Conservation (phyloP, 768 basidiomycete genomes). For the Termitomyces heimii region DNA sequence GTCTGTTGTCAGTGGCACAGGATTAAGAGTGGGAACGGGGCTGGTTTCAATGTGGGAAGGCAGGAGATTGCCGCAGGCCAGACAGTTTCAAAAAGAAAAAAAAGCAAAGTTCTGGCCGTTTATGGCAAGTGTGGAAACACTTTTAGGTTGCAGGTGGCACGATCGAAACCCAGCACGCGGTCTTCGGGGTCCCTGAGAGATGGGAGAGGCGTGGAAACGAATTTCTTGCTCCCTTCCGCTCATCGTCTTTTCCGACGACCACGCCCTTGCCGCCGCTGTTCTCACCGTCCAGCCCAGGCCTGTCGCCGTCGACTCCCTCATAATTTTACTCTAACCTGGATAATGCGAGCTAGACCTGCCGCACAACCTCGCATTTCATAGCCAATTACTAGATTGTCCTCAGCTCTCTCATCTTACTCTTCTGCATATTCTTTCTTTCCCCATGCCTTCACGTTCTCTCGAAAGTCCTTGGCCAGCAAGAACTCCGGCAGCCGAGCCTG, state of each 20-base stretch:
- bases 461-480: constrained; percentile 38
- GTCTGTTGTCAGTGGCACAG: neutral
- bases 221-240: constrained; percentile 15
- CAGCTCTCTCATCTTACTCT: constrained; percentile 18
- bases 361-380: constrained; percentile 18
- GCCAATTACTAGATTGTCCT: constrained; percentile 15
- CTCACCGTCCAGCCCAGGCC: constrained; percentile 12
- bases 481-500: constrained; percentile 23
- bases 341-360: constrained; percentile 25
- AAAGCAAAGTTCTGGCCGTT: neutral
- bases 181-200: constrained; percentile 18
- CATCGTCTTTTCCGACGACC: constrained; percentile 17
- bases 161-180: constrained; percentile 3
- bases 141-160: neutral
- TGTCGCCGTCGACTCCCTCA: neutral
- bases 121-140: neutral
- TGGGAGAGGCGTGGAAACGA: constrained; percentile 14
- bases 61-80: neutral
- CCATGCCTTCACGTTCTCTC: constrained; percentile 31
- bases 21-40: neutral
- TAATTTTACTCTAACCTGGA: constrained; percentile 17
- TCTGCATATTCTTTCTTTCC: constrained; percentile 1
- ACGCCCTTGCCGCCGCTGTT: constrained; percentile 13
- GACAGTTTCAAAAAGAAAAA: neutral
- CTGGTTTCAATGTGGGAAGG: neutral